Base-by-base conservation (phyloP, 2,329 filamentous ascomycete genomes). In the Cladophialophora immunda region DNA sequence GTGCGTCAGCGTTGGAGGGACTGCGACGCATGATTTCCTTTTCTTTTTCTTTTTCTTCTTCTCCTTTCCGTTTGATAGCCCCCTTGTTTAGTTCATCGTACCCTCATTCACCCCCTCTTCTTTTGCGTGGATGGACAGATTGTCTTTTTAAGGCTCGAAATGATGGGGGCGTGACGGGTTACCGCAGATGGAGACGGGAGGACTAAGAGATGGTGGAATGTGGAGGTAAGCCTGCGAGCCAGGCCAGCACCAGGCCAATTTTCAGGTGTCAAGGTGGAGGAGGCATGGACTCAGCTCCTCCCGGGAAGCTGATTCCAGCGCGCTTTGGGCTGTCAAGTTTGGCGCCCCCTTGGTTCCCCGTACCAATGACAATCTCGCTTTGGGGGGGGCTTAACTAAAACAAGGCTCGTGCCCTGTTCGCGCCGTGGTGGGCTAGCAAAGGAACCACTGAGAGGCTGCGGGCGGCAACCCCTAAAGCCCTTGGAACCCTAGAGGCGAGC, bases 391-490 rank as follows among this genome's bases (percentile, higher is more conserved):
- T 29, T 56, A 30, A 32, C 41, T 32, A 50, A 61, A 61, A 54
- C 29, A 54, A 54, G 58, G 58, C 58, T 47, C 58, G 58, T 47
- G 58, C 58, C 58, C 32, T 61, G 45, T 50, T 50, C 45, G 45
- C 45, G 45, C 45, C 45, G 45, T 50, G 45, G 45, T 50, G 45
- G 45, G 45, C 45, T 8, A 50, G 9, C 9, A 8, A 25, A 13
- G 2, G 19, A 50, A 25, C 45, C 45, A 50, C 19, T 50, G 45
- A 50, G 13, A 22, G 22, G 25, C 19, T 25, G 9, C 45, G 7
- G 19, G 45, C 19, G 45, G 45, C 19, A 50, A 11, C 19, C 22
- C 45, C 45, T 50, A 47, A 9, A 25, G n/a, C 19, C 41, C 17
- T 47, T 41, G 17, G 15, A 41, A 17, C 6, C 41, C 19, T 47